phyloP scores from a whole-genome alignment of 768 basidiomycete genomes.

The Sarcomyxa edulis region DNA sequence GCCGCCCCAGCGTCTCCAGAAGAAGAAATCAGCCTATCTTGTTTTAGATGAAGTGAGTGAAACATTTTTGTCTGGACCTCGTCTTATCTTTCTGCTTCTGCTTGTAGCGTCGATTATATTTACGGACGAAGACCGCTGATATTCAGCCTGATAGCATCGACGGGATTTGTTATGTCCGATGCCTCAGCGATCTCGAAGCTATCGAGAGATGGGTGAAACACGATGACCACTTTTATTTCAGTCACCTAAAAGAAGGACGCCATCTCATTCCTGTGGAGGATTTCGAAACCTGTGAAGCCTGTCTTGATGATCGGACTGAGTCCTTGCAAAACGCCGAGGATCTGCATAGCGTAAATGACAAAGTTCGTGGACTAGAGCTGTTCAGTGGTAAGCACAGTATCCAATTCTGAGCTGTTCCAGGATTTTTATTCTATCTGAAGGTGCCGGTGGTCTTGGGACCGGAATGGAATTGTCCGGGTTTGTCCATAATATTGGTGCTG shows the following conservation, averaged over 20 bases:
- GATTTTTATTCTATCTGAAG: slow-evolving; percentile 26
- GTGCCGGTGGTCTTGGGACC: slow-evolving; percentile 70
- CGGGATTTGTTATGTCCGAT: slow-evolving; percentile 49
- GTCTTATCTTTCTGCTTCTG: background rate
- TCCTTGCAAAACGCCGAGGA: slow-evolving; percentile 20
- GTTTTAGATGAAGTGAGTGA: slow-evolving; percentile 38
- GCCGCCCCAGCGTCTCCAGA: slow-evolving; percentile 15
- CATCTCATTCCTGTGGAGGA: slow-evolving; percentile 4
- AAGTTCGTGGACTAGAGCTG: slow-evolving; percentile 57
- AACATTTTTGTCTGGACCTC: background rate
- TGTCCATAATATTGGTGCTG: slow-evolving; percentile 63
- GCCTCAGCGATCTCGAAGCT: slow-evolving; percentile 23
- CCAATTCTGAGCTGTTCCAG: background rate
- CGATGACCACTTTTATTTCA: slow-evolving; percentile 57
- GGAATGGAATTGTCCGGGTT: slow-evolving; percentile 59
- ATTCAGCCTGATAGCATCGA: slow-evolving; percentile 37
- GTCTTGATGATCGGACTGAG: slow-evolving; percentile 27
- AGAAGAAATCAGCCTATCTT: slow-evolving; percentile 8
- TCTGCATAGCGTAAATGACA: slow-evolving; percentile 31
- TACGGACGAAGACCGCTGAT: slow-evolving; percentile 21
- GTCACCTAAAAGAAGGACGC: slow-evolving; percentile 16
- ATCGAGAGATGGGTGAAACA: slow-evolving; percentile 45
- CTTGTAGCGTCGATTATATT: slow-evolving; percentile 36
- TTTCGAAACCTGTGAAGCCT: slow-evolving; percentile 34
- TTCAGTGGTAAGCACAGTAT: slow-evolving; percentile 49